Percentiles rank a stretch among this genome's conserved stretches.
phyloP scores from a whole-genome alignment of 2,329 filamentous ascomycete genomes.

The Botryotinia convoluta region DNA sequence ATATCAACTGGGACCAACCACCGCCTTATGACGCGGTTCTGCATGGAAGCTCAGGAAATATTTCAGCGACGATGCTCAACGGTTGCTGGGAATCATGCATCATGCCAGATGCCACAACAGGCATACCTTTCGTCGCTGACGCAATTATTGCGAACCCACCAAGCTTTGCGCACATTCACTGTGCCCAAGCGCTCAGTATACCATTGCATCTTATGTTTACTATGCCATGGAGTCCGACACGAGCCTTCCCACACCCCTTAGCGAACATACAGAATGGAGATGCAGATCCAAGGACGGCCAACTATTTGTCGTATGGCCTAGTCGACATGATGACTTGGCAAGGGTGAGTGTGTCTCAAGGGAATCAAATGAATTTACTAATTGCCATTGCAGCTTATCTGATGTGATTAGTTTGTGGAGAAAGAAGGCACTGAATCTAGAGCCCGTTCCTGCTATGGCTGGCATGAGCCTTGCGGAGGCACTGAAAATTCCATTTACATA shows the following conservation, averaged over 20 bases:
- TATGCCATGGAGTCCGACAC: slow-evolving; percentile 2
- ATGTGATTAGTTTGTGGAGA: background rate
- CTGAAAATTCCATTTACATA: background rate
- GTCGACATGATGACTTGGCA: background rate
- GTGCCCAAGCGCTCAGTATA: background rate
- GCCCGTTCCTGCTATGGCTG: background rate
- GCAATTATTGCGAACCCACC: background rate
- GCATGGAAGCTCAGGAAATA: too few species aligned
- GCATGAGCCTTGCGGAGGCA: background rate
- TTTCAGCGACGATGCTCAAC: too few species aligned
- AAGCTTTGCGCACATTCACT: background rate
- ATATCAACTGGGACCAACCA: too few species aligned
- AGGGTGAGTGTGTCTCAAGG: background rate
- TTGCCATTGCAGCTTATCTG: background rate
- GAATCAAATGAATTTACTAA: background rate
- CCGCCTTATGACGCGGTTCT: too few species aligned
- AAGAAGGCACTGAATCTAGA: background rate
- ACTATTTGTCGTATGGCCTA: background rate
- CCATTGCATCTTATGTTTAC: background rate
- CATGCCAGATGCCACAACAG: background rate
- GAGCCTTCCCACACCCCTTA: background rate
- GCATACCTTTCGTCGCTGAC: background rate
- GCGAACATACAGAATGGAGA: background rate
- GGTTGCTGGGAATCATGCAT: background rate
- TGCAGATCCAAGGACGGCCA: background rate